phyloP scores from a whole-genome alignment of 106 monocot species.

The Dendrobium chrysotoxum region DNA sequence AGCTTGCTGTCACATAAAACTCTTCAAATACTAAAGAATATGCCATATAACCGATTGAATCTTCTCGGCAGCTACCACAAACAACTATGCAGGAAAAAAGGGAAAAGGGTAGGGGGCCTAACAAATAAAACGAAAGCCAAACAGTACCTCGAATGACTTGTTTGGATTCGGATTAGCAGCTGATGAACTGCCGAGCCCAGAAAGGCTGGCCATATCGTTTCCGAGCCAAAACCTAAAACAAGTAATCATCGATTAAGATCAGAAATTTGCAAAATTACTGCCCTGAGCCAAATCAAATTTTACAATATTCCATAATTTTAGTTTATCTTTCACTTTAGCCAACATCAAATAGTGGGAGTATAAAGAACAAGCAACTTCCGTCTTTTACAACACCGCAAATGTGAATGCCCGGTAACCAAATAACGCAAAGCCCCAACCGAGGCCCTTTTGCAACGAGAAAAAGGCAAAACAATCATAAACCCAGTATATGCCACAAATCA shows the following conservation, averaged over 20 bases:
- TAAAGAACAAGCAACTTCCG: background rate
- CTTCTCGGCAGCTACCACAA: background rate
- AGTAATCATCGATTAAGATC: background rate
- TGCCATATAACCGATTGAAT: background rate
- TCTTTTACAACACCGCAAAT: background rate
- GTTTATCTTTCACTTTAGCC: no score
- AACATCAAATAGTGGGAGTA: background rate
- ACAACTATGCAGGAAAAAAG: background rate
- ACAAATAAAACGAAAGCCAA: background rate
- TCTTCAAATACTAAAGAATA: background rate
- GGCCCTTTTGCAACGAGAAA: background rate
- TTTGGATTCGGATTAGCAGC: slow-evolving; percentile 42
- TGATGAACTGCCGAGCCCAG: slow-evolving; percentile 10
- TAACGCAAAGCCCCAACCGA: background rate
- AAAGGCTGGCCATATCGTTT: slow-evolving; percentile 15
- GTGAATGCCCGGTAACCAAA: background rate
- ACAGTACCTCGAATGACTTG: slow-evolving; percentile 53
- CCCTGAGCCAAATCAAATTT: background rate
- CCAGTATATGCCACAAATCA: no score
- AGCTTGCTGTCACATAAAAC: background rate
- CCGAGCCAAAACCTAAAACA: background rate
- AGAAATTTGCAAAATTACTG: background rate
- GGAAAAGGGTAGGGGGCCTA: no score
- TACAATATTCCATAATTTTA: background rate
- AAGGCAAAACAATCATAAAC: no score